Evolutionary conservation across 2,329 filamentous ascomycete species (phyloP).

Genomic region (Zymoseptoria ardabiliae): DNA sequence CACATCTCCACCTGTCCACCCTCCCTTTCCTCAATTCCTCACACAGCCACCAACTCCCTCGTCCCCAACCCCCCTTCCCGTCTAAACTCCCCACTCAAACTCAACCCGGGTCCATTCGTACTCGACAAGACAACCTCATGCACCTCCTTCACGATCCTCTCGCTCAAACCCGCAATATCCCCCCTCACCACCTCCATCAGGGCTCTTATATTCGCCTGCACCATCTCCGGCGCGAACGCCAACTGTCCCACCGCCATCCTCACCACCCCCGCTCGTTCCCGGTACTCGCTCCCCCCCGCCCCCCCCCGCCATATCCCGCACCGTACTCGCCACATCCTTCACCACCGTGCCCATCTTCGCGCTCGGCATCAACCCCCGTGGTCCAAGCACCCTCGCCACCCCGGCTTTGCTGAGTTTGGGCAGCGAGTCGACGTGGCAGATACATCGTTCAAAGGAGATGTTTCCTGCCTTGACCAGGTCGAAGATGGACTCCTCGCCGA

Average conservation of each 20-base stretch:
- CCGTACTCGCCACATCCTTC: conserved; percentile 63
- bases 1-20: neutral
- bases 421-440: conserved; percentile 76
- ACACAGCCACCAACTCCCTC: conserved; percentile 27
- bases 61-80: conserved; percentile 48
- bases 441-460: conserved; percentile 80
- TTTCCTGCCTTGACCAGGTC: conserved; percentile 66
- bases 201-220: conserved; percentile 74
- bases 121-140: conserved; percentile 75
- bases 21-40: neutral
- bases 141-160: conserved; percentile 63
- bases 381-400: conserved; percentile 75
- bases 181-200: conserved; percentile 71
- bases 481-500: conserved; percentile 82
- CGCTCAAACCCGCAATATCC: conserved; percentile 60
- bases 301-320: conserved; percentile 75
- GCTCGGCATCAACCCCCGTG: conserved; percentile 87
- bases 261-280: conserved; percentile 77
- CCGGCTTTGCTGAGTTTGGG: conserved; percentile 72
- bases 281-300: conserved; percentile 77
- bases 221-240: conserved; percentile 76
- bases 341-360: conserved; percentile 83
- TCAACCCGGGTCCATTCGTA: conserved; percentile 79
- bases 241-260: conserved; percentile 87
- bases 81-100: conserved; percentile 71